Conservation (phyloP, 306 rosid genomes). For the Rosa multiflora region DNA sequence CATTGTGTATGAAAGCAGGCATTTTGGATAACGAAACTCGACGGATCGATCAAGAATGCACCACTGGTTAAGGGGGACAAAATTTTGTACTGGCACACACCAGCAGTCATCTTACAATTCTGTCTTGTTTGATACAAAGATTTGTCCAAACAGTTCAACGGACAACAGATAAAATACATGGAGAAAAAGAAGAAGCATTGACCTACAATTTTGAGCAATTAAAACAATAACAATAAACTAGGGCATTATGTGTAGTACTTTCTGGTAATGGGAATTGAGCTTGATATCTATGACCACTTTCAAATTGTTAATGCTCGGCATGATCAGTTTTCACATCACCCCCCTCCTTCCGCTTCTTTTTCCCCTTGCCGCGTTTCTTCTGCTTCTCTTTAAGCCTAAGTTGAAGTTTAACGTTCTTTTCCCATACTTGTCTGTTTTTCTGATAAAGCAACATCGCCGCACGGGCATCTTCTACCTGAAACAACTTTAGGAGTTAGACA, state of each 20-base stretch:
- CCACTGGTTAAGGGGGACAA: no score
- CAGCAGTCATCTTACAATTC: no score
- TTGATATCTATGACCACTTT: background rate
- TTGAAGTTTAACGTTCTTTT: conserved; percentile 61
- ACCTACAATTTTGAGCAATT: background rate
- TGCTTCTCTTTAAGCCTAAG: conserved; percentile 56
- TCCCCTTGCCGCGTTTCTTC: conserved; percentile 58
- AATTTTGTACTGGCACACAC: no score
- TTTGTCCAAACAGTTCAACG: no score
- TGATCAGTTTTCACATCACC: conserved; percentile 25
- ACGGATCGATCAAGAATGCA: no score
- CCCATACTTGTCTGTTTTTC: conserved; percentile 75
- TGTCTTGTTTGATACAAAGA: no score
- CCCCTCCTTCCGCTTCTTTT: conserved; percentile 53
- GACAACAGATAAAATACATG: no score
- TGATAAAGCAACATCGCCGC: conserved; percentile 94
- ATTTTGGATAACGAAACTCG: no score
- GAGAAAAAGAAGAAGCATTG: background rate
- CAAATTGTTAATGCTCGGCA: conserved; percentile 12
- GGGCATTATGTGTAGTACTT: background rate
- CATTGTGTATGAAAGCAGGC: no score
- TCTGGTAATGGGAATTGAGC: background rate
- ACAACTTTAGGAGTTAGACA: background rate
- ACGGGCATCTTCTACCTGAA: conserved; percentile 85
- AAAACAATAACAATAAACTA: background rate